phyloP scores from a whole-genome alignment of 2,329 filamentous ascomycete species.

The Endothia cerciana region DNA sequence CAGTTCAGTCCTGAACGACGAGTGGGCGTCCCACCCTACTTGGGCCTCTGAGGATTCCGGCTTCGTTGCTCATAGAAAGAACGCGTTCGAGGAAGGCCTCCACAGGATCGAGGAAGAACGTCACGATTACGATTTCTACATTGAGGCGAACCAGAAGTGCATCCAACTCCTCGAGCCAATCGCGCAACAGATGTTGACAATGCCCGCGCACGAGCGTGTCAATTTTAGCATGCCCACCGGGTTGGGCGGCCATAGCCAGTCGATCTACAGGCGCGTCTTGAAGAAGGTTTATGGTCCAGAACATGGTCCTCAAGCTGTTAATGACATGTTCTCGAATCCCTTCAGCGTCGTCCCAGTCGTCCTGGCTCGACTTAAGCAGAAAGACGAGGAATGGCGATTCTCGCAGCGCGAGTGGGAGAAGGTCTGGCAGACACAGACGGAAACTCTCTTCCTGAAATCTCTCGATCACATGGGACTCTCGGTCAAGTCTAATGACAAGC shows the following conservation, averaged over 20 bases:
- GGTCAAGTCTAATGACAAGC: constrained; percentile 87
- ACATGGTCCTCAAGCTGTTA: constrained; percentile 81
- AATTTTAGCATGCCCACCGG: constrained; percentile 80
- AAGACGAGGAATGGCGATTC: constrained; percentile 97
- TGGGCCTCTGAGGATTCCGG: constrained; percentile 98
- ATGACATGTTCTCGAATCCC: constrained; percentile 82
- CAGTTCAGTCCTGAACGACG: constrained; percentile 89
- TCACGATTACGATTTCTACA: constrained; percentile 98
- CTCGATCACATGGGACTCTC: constrained; percentile 95
- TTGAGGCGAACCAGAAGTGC: constrained; percentile 91
- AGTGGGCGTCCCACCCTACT: constrained; percentile 98
- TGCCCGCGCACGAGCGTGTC: constrained; percentile 73
- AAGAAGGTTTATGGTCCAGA: constrained; percentile 96
- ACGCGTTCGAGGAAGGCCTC: constrained; percentile 89
- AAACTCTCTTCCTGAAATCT: constrained; percentile 93
- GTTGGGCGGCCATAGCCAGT: constrained; percentile 89
- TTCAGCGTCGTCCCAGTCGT: constrained; percentile 88
- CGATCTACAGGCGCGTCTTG: constrained; percentile 94
- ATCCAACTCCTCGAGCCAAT: constrained; percentile 96
- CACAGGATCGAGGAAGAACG: constrained; percentile 97
- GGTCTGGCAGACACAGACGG: constrained; percentile 95
- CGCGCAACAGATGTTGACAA: constrained; percentile 83
- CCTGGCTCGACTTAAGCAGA: constrained; percentile 87
- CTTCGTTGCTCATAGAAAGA: constrained; percentile 97
- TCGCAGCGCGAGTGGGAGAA: constrained; percentile 98